These are phyloP conservation scores for Apiotrichum siamense DNA, from an alignment of 1,284 basidiomycete species.

Conservation along the genomic window DNA sequence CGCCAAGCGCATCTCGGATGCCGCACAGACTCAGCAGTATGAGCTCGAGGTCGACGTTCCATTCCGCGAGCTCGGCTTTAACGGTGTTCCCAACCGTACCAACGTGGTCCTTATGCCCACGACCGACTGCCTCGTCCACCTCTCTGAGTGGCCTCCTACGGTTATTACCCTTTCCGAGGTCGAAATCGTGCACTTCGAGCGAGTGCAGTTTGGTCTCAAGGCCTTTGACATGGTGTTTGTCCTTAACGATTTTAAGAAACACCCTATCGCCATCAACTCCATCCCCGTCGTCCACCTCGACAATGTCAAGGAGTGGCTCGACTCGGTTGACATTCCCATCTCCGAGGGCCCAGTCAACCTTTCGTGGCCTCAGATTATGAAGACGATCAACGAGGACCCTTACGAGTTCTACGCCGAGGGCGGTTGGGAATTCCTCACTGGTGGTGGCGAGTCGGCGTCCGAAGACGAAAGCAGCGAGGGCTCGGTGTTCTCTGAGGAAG, in stretches of 20 bases:
- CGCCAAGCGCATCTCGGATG: constrained; percentile 86
- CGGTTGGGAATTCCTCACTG: constrained; percentile 88
- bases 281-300: constrained; percentile 86
- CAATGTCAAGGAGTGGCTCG: constrained; percentile 96
- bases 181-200: constrained; percentile 93
- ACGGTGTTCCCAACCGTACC: constrained; percentile 92
- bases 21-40: constrained; percentile 60
- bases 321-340: constrained; percentile 94
- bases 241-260: constrained; percentile 90
- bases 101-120: constrained; percentile 93
- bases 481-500: constrained; percentile 64
- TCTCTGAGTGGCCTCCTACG: constrained; percentile 92
- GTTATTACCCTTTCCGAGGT: constrained; percentile 92
- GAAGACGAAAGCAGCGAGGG: constrained; percentile 65
- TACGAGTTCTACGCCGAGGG: constrained; percentile 94
- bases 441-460: constrained; percentile 62
- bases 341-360: constrained; percentile 95
- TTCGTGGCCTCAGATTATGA: constrained; percentile 98
- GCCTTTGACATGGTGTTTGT: constrained; percentile 97
- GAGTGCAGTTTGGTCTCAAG: constrained; percentile 93
- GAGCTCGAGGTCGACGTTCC: constrained; percentile 91
- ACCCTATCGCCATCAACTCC: constrained; percentile 90
- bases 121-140: constrained; percentile 92
- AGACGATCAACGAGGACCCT: constrained; percentile 91
- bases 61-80: constrained; percentile 94